These are phyloP conservation scores for Tulasnella sp. DNA, from an alignment of 768 basidiomycete genomes.

Conservation along the genomic window DNA sequence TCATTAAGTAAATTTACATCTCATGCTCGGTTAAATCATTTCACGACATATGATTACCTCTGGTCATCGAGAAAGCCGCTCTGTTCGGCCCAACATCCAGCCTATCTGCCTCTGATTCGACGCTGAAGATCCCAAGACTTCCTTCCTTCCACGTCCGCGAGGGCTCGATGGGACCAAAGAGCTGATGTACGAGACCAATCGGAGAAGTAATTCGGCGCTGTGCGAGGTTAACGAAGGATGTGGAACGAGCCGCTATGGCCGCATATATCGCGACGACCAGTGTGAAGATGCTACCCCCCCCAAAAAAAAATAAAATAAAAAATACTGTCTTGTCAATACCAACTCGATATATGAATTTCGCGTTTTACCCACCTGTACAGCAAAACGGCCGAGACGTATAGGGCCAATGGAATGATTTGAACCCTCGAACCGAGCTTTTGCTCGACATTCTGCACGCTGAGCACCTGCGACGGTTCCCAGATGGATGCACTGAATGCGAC, in stretches of 20 bases:
- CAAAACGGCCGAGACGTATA: background rate
- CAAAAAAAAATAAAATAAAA: background rate
- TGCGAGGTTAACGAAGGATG: background rate
- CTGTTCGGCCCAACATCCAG: constrained; percentile 1
- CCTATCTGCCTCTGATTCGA: background rate
- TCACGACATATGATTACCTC: no score
- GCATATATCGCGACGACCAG: background rate
- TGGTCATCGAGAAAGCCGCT: no score
- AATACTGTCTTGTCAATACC: background rate
- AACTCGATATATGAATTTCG: background rate
- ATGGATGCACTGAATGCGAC: background rate
- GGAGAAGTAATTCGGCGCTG: background rate
- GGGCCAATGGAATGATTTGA: background rate
- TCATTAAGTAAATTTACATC: no score
- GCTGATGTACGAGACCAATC: background rate
- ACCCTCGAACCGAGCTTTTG: background rate
- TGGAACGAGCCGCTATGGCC: background rate
- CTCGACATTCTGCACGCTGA: background rate
- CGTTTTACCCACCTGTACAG: no score
- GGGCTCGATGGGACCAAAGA: background rate
- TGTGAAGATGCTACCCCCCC: background rate
- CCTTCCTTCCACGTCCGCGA: background rate
- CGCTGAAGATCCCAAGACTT: background rate
- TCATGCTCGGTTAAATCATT: no score
- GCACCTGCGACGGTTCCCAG: background rate